phyloP scores from a whole-genome alignment of 192 early-diverging fungal species.

The Spinellus fusiger region DNA sequence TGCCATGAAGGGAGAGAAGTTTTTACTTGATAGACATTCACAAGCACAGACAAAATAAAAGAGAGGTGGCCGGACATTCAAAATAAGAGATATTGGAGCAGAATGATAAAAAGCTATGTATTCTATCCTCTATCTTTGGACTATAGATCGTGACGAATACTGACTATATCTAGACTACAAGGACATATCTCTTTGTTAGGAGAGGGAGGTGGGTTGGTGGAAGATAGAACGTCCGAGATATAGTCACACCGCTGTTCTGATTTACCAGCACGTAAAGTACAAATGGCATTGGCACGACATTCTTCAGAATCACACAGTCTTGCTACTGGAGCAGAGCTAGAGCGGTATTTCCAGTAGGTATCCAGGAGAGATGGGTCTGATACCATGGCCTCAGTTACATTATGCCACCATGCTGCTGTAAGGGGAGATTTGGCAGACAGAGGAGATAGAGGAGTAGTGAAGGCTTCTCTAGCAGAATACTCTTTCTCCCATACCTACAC shows the following conservation, averaged over 20 bases:
- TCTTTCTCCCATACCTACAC: slow-evolving; percentile 42
- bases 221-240: slow-evolving; percentile 6
- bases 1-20: too few relatives aligned
- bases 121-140: neutral
- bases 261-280: slow-evolving; percentile 29
- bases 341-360: slow-evolving; percentile 34
- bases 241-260: slow-evolving; percentile 29
- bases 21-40: too few relatives aligned
- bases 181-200: neutral
- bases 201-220: neutral
- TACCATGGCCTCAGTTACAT: slow-evolving; percentile 41
- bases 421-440: slow-evolving; percentile 28
- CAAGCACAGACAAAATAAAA: neutral
- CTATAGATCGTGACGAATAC: neutral
- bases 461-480: slow-evolving; percentile 40
- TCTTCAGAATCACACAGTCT: slow-evolving; percentile 14
- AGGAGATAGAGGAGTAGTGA: slow-evolving; percentile 6
- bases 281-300: slow-evolving; percentile 21
- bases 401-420: slow-evolving; percentile 48
- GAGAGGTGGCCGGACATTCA: neutral
- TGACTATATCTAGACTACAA: neutral
- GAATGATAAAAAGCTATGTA: too few relatives aligned
- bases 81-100: neutral
- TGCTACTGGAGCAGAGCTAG: slow-evolving; percentile 24
- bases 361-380: slow-evolving; percentile 24